A percentile compares a stretch with the other conserved stretches of the same genome.
These are phyloP conservation scores for Fusarium nurragi DNA, from an alignment of 2,329 filamentous ascomycete species.

Conservation along the genomic window DNA sequence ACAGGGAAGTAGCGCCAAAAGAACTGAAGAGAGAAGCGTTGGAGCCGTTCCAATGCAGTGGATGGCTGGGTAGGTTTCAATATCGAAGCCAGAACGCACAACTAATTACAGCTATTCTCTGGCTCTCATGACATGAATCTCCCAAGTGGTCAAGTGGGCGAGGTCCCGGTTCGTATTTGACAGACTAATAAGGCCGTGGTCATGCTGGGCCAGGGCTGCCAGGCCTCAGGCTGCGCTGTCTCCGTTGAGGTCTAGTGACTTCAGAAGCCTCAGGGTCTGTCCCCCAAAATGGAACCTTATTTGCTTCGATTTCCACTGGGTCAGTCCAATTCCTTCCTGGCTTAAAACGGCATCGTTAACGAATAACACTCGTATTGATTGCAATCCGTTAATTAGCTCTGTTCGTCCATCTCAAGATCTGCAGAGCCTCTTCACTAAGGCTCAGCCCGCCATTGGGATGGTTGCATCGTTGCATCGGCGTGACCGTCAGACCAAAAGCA, in stretches of 20 bases:
- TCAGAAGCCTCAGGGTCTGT: conserved; percentile 17
- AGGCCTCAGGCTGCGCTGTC: conserved; percentile 3
- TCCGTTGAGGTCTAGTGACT: conserved; percentile 5
- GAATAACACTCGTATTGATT: not conserved
- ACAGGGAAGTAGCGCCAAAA: conserved; percentile 18
- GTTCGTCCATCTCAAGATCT: not conserved
- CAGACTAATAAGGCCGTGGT: conserved; percentile 7
- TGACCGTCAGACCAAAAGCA: conserved; percentile 13
- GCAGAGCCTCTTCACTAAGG: not conserved
- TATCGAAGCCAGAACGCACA: not conserved
- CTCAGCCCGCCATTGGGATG: conserved; percentile 10
- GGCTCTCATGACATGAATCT: conserved; percentile 34
- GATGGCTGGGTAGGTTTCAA: not conserved
- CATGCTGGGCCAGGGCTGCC: not conserved
- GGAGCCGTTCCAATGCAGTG: conserved; percentile 17
- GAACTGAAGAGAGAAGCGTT: conserved; percentile 16
- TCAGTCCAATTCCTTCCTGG: too few species aligned
- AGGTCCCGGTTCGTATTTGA: conserved; percentile 21
- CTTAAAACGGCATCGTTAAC: not conserved
- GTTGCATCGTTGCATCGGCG: conserved; percentile 37
- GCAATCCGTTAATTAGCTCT: not conserved
- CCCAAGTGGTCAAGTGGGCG: conserved; percentile 2
- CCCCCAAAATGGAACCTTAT: conserved; percentile 23
- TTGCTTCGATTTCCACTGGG: conserved; percentile 30
- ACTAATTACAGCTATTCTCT: not conserved